These are phyloP conservation scores for Kuraishia capsulata DNA, from an alignment of 805 yeast species.

Conservation along the genomic window DNA sequence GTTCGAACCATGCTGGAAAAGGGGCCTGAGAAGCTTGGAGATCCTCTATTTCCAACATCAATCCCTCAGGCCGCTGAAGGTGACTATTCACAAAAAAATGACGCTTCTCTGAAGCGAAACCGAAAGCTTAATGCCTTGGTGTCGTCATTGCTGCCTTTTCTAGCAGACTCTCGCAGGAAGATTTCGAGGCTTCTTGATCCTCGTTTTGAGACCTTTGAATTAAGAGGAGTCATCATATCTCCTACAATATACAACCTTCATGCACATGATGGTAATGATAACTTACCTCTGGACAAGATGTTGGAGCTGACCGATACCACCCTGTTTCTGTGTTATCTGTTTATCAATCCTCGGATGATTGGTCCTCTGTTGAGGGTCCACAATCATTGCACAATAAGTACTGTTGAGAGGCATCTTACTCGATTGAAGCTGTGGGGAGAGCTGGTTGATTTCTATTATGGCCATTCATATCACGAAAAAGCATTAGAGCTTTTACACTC, in stretches of 20 bases:
- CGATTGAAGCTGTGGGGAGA: conserved; percentile 47
- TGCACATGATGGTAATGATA: conserved; percentile 4
- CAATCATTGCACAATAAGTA: conserved; percentile 61
- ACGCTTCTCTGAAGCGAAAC: too few species aligned
- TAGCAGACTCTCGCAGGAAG: conserved; percentile 46
- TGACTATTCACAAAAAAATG: background rate
- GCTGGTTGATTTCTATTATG: conserved; percentile 67
- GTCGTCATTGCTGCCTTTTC: conserved; percentile 30
- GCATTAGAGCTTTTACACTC: conserved; percentile 56
- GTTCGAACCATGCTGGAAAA: conserved; percentile 3
- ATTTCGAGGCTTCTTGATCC: conserved; percentile 30
- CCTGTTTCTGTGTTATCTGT: conserved; percentile 63
- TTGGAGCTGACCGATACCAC: conserved; percentile 58
- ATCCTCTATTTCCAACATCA: background rate
- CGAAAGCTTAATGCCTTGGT: background rate
- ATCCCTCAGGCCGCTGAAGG: background rate
- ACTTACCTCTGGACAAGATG: conserved; percentile 10
- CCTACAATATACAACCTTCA: conserved; percentile 26
- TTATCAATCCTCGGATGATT: conserved; percentile 61
- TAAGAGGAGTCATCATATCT: conserved; percentile 37
- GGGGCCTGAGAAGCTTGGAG: background rate
- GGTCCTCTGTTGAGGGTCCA: conserved; percentile 76
- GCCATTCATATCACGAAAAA: conserved; percentile 50
- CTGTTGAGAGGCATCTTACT: conserved; percentile 48
- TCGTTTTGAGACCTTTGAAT: conserved; percentile 22